phyloP scores from a whole-genome alignment of 352 stramenopile species.

The Pelagophyceae sp. region DNA sequence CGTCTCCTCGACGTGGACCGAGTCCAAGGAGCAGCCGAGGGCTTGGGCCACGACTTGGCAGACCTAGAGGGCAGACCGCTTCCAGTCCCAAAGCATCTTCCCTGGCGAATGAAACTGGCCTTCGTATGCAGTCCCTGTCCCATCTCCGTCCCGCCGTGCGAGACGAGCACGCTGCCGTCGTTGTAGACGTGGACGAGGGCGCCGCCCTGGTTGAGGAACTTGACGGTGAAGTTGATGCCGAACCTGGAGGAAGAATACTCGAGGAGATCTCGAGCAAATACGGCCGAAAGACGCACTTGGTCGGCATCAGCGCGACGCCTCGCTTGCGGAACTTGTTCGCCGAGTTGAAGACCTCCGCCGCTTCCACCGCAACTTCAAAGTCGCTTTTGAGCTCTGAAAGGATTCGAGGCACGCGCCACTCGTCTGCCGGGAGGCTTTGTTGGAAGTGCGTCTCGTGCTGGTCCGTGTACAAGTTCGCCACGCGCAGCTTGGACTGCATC shows the following conservation, averaged over 20 bases:
- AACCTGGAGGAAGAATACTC: no score
- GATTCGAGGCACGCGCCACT: constrained; percentile 46
- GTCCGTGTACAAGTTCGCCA: constrained; percentile 79
- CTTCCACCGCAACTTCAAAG: constrained; percentile 58
- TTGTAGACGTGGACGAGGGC: constrained; percentile 87
- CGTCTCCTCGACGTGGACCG: constrained; percentile 85
- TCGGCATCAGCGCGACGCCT: constrained; percentile 66
- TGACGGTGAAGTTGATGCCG: constrained; percentile 88
- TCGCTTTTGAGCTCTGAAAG: constrained; percentile 32
- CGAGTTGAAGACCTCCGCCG: constrained; percentile 70
- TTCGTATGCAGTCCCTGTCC: constrained; percentile 93
- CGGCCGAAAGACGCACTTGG: no score
- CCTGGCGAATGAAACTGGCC: no score
- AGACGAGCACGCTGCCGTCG: constrained; percentile 86
- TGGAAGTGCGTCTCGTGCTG: constrained; percentile 80
- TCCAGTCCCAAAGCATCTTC: no score
- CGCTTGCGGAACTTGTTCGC: constrained; percentile 77
- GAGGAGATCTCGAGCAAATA: background rate
- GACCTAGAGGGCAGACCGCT: no score
- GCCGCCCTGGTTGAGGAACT: constrained; percentile 93
- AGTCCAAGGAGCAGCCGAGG: constrained; percentile 77
- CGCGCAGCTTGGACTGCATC: constrained; percentile 50
- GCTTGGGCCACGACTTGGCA: constrained; percentile 70
- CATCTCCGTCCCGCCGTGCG: constrained; percentile 93
- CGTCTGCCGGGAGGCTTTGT: constrained; percentile 65